These are phyloP conservation scores for Lepidium didymum DNA, from an alignment of 345 rosid species.

Conservation along the genomic window DNA sequence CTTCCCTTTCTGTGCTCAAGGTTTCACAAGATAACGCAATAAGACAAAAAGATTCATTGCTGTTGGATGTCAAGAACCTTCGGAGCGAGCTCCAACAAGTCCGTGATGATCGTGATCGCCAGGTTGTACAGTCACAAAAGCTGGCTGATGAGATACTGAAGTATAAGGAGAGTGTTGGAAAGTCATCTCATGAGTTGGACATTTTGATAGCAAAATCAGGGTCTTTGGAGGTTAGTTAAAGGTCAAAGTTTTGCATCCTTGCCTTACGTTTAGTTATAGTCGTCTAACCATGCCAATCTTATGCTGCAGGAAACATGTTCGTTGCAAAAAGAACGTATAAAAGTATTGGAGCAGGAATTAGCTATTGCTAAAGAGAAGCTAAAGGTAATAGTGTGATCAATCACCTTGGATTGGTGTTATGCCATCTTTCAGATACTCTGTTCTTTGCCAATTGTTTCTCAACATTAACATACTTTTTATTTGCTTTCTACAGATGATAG, in stretches of 20 bases:
- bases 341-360: conserved; percentile 51
- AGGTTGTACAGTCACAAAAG: conserved; percentile 46
- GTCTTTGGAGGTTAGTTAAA: conserved; percentile 66
- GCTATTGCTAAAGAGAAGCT: conserved; percentile 67
- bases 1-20: conserved; percentile 29
- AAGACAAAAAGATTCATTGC: conserved; percentile 54
- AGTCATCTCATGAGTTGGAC: conserved; percentile 61
- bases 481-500: conserved; percentile 41
- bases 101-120: conserved; percentile 85
- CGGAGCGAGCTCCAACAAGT: conserved; percentile 77
- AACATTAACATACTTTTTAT: not conserved
- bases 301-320: conserved; percentile 66
- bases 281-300: not conserved
- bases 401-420: not conserved
- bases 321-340: conserved; percentile 66
- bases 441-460: not conserved
- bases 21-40: conserved; percentile 68
- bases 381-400: conserved; percentile 43
- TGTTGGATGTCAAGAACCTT: conserved; percentile 57
- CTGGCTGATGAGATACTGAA: conserved; percentile 49
- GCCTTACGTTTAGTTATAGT: not conserved
- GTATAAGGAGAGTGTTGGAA: conserved; percentile 66
- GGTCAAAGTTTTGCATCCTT: not conserved
- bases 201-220: conserved; percentile 48
- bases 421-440: not conserved